Conservation (phyloP, 139 green algal genomes). For the Chlamydomonas schloesseri region DNA sequence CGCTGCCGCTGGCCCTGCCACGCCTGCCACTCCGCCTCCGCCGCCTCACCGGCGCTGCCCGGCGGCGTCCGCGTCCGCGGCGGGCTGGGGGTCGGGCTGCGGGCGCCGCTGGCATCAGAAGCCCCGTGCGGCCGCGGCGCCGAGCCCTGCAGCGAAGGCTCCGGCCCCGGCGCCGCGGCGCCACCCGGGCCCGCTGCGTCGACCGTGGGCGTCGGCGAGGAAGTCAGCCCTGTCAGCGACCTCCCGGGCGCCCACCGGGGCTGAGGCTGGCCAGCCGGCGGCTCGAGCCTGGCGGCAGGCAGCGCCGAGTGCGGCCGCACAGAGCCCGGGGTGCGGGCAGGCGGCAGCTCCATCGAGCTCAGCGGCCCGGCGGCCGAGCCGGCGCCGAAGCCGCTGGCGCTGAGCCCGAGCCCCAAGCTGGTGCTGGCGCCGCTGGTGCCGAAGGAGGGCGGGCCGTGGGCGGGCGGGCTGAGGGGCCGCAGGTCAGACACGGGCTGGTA, state of each 20-base stretch:
- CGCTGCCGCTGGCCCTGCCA: background rate
- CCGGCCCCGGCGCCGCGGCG: background rate
- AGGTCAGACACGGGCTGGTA: background rate
- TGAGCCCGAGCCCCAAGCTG: no score
- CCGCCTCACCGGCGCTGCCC: background rate
- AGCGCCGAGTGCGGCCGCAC: conserved; percentile 13
- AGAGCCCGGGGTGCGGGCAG: background rate
- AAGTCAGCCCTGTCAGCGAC: conserved; percentile 33
- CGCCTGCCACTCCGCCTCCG: conserved; percentile 14
- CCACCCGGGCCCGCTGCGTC: background rate
- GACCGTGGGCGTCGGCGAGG: background rate
- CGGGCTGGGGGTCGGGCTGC: background rate
- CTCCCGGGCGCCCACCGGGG: background rate
- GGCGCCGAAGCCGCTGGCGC: no score
- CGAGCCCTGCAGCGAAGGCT: background rate
- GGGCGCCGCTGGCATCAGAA: background rate
- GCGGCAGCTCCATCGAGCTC: no score
- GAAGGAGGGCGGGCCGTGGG: background rate
- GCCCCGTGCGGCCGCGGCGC: background rate
- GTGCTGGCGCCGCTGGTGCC: no score
- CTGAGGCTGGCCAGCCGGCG: background rate
- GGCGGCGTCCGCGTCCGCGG: background rate
- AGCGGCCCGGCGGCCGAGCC: no score
- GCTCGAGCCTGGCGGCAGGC: background rate
- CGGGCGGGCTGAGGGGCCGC: background rate